Evolutionary conservation across 2,329 filamentous ascomycete species (phyloP).

Genomic region (Metarhizium sp.): DNA sequence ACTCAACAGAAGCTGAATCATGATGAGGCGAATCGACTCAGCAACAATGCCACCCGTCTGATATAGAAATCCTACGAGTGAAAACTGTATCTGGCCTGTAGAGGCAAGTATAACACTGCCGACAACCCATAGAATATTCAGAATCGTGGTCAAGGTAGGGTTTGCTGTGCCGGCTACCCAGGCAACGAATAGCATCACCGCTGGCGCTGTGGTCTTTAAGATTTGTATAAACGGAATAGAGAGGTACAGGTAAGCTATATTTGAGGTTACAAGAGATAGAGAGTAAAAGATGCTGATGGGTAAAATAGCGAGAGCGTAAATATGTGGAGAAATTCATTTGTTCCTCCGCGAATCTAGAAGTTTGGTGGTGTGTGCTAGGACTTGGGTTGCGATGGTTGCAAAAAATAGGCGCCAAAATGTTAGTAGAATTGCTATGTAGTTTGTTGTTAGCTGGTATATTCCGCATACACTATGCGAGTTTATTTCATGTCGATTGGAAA

Average conservation of each 20-base stretch:
- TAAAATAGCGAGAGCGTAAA: conserved; percentile 54
- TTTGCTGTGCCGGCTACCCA: conserved; percentile 48
- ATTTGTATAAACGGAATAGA: conserved; percentile 63
- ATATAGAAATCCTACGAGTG: conserved; percentile 54
- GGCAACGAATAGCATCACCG: conserved; percentile 54
- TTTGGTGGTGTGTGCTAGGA: conserved; percentile 53
- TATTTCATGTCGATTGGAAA: too few species aligned
- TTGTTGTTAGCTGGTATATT: background rate
- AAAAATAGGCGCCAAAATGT: conserved; percentile 61
- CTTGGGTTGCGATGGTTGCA: conserved; percentile 55
- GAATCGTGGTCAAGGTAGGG: conserved; percentile 32
- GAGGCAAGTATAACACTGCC: conserved; percentile 42
- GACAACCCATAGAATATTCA: conserved; percentile 43
- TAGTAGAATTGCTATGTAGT: conserved; percentile 41
- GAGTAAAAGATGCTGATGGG: conserved; percentile 60
- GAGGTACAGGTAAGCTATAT: conserved; percentile 58
- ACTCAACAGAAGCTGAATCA: conserved; percentile 76
- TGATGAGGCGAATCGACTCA: conserved; percentile 71
- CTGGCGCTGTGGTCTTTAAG: conserved; percentile 59
- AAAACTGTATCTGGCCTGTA: conserved; percentile 59
- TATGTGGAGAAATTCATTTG: conserved; percentile 48
- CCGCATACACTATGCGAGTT: background rate
- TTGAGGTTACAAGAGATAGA: conserved; percentile 56
- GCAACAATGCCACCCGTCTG: conserved; percentile 70
- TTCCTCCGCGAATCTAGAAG: conserved; percentile 54